A percentile compares a stretch with the other conserved stretches of the same genome.
Conservation (phyloP, 305 asterid genomes). For the Withania somnifera region DNA sequence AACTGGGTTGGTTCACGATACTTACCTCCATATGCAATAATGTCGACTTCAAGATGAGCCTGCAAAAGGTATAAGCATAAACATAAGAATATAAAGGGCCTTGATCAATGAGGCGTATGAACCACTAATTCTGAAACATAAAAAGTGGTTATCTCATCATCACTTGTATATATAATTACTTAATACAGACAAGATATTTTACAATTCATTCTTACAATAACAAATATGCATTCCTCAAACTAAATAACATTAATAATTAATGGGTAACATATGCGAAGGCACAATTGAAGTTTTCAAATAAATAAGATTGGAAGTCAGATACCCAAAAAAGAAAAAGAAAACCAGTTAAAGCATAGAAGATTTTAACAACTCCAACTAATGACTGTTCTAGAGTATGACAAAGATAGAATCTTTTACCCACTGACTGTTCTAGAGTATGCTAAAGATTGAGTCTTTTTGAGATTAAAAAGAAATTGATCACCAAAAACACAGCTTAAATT, state of each 20-base stretch:
- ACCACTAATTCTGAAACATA: background rate
- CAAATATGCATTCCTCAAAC: background rate
- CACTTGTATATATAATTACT: background rate
- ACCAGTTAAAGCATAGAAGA: background rate
- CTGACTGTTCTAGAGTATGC: background rate
- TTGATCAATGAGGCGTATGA: background rate
- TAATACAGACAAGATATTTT: background rate
- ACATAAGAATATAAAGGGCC: background rate
- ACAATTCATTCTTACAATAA: background rate
- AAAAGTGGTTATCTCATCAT: background rate
- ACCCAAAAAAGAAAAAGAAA: background rate
- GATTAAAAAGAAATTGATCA: background rate
- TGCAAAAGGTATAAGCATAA: conserved; percentile 26
- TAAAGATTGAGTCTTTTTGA: background rate
- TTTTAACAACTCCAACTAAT: background rate
- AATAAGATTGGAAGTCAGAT: background rate
- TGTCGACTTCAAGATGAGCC: conserved; percentile 72
- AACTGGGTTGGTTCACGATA: background rate
- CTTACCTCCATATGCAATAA: conserved; percentile 93
- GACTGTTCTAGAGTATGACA: background rate
- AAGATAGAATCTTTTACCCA: too few species aligned
- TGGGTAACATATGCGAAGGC: too few species aligned
- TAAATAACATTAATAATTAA: background rate
- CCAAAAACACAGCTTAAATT: background rate
- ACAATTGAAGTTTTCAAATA: background rate